phyloP scores from a whole-genome alignment of 495 filamentous ascomycete genomes.

The Neurospora terricola region DNA sequence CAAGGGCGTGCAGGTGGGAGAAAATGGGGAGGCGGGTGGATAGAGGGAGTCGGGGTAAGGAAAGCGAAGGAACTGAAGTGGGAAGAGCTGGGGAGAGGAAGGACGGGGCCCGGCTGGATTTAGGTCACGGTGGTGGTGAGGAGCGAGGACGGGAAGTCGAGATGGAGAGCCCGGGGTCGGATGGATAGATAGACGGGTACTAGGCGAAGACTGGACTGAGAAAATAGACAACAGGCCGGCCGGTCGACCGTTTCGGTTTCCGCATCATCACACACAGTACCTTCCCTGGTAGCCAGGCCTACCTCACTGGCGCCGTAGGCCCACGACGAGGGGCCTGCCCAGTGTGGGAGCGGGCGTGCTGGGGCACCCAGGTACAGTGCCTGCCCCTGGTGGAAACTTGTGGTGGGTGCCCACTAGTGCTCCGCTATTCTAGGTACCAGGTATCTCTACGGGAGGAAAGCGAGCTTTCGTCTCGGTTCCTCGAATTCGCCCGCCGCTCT shows the following conservation, averaged over 20 bases:
- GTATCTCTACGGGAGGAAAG: neutral
- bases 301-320: neutral
- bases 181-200: slow-evolving; percentile 2
- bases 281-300: neutral
- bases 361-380: slow-evolving; percentile 8
- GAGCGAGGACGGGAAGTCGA: slow-evolving; percentile 28
- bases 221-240: slow-evolving; percentile 15
- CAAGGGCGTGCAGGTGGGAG: neutral
- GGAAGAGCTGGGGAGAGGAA: slow-evolving; percentile 24
- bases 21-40: slow-evolving; percentile 29
- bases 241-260: slow-evolving; percentile 14
- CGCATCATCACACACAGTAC: neutral
- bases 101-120: slow-evolving; percentile 30
- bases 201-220: neutral
- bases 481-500: neutral
- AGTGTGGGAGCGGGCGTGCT: neutral
- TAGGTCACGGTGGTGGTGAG: slow-evolving; percentile 31
- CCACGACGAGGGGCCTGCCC: neutral
- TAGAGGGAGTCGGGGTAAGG: slow-evolving; percentile 20
- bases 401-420: neutral
- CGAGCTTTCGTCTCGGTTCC: neutral
- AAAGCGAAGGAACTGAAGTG: slow-evolving; percentile 6
- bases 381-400: neutral
- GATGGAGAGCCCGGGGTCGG: slow-evolving; percentile 2
- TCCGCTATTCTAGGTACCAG: neutral